Conservation (phyloP, 2,329 filamentous ascomycete species). For the Fragosphaeria purpurea region DNA sequence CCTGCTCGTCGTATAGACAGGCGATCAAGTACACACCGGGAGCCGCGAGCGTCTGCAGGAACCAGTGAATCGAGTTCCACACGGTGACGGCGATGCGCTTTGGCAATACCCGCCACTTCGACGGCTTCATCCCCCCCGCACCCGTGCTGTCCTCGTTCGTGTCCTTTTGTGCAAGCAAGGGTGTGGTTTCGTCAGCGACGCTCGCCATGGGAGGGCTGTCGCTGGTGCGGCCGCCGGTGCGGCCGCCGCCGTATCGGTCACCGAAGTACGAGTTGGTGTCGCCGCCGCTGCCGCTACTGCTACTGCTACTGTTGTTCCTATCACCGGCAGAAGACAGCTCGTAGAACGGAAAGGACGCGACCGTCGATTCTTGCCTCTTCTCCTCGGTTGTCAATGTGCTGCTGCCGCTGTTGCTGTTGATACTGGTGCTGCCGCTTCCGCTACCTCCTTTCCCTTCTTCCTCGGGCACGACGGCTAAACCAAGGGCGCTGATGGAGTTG, state of each 20-base stretch:
- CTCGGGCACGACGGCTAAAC: slow-evolving; percentile 34
- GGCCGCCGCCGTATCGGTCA: slow-evolving; percentile 7
- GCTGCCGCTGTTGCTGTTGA: slow-evolving; percentile 23
- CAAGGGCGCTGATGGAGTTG: slow-evolving; percentile 48
- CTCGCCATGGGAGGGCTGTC: slow-evolving; percentile 2
- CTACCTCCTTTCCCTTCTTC: slow-evolving; percentile 25
- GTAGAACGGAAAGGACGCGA: too few species aligned
- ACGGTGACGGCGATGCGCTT: slow-evolving; percentile 62
- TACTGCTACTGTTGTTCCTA: slow-evolving; percentile 11
- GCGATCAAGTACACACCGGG: slow-evolving; percentile 76
- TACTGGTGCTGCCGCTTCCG: slow-evolving; percentile 22
- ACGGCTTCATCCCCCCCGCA: slow-evolving; percentile 22
- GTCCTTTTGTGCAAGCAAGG: slow-evolving; percentile 39
- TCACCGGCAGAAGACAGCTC: not conserved
- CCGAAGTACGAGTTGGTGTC: slow-evolving; percentile 8
- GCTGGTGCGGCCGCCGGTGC: slow-evolving; percentile 5
- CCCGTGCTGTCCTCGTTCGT: slow-evolving; percentile 11
- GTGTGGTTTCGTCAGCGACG: slow-evolving; percentile 54
- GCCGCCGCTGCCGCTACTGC: slow-evolving; percentile 7
- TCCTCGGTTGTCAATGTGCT: not conserved
- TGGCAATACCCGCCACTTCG: slow-evolving; percentile 49
- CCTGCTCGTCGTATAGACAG: slow-evolving; percentile 73
- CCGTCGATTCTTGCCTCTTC: not conserved
- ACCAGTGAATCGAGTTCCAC: slow-evolving; percentile 65
- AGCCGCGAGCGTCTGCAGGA: slow-evolving; percentile 67